These are phyloP conservation scores for Pestalotiopsis sp. DNA, from an alignment of 2,329 filamentous ascomycete genomes.

Conservation along the genomic window DNA sequence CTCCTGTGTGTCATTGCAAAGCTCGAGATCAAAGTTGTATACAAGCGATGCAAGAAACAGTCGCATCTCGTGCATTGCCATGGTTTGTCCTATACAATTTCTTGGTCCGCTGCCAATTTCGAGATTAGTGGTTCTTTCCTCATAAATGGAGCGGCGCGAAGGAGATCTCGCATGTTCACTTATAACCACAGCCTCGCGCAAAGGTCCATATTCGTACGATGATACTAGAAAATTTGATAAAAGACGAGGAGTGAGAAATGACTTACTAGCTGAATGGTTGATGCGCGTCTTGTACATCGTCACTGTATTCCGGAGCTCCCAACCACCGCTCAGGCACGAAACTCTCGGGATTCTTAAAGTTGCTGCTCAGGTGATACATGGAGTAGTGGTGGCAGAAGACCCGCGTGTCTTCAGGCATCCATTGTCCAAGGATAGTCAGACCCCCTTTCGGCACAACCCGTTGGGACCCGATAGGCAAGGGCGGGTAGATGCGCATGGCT, in stretches of 20 bases:
- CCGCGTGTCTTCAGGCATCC: constrained; percentile 21
- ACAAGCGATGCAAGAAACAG: constrained; percentile 19
- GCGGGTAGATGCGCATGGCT: constrained; percentile 26
- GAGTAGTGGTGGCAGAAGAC: constrained; percentile 23
- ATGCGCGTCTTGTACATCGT: constrained; percentile 18
- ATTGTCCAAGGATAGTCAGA: constrained; percentile 19
- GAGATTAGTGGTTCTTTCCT: background rate
- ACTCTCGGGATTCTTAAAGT: constrained; percentile 18
- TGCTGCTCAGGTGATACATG: constrained; percentile 17
- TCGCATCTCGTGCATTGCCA: constrained; percentile 19
- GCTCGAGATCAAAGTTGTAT: constrained; percentile 19
- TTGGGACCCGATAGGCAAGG: constrained; percentile 23
- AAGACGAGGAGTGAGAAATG: background rate
- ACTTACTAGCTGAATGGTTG: constrained; percentile 20
- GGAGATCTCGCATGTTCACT: background rate
- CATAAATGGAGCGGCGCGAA: background rate
- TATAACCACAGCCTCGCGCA: background rate
- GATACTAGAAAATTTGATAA: background rate
- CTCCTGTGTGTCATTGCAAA: constrained; percentile 15
- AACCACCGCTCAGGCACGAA: constrained; percentile 25
- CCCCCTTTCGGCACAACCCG: constrained; percentile 28
- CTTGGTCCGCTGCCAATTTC: constrained; percentile 16
- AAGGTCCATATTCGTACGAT: no score
- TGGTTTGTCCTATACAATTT: constrained; percentile 25
- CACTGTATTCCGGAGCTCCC: constrained; percentile 16